Evolutionary conservation across 2,329 filamentous ascomycete genomes (phyloP).

Genomic region (Fusarium nurragi): DNA sequence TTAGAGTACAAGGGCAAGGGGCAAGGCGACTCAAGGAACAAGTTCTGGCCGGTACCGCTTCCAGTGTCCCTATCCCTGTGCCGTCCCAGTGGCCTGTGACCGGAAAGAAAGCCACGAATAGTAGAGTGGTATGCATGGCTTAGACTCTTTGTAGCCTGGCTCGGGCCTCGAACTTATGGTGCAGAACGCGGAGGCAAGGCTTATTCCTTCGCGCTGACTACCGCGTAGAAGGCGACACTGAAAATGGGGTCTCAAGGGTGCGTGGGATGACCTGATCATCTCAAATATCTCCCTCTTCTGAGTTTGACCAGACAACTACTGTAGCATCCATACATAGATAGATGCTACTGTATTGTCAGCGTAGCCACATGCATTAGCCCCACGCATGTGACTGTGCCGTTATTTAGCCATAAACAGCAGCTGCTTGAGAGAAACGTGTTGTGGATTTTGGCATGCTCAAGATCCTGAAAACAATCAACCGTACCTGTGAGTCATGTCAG

Average conservation of each 20-base stretch:
- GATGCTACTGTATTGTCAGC: background rate
- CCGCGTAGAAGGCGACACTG: background rate
- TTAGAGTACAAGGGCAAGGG: background rate
- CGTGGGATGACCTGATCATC: background rate
- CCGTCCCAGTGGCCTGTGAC: background rate
- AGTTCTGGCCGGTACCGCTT: conserved; percentile 16
- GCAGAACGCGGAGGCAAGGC: conserved; percentile 6
- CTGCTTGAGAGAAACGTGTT: background rate
- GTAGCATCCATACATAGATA: background rate
- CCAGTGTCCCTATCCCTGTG: background rate
- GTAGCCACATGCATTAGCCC: background rate
- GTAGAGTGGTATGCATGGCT: conserved; percentile 19
- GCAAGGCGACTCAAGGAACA: conserved; percentile 10
- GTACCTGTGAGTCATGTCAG: background rate
- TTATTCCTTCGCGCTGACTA: conserved; percentile 16
- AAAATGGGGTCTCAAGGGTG: background rate
- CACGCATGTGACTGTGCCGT: background rate
- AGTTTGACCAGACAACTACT: background rate
- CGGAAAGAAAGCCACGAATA: conserved; percentile 20
- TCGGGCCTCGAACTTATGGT: conserved; percentile 23
- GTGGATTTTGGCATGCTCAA: background rate
- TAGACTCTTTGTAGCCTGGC: conserved; percentile 17
- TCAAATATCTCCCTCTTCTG: background rate
- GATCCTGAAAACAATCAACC: conserved; percentile 17
- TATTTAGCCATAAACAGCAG: background rate